phyloP scores from a whole-genome alignment of 75 land plant species.

The Cunninghamia lanceolata region DNA sequence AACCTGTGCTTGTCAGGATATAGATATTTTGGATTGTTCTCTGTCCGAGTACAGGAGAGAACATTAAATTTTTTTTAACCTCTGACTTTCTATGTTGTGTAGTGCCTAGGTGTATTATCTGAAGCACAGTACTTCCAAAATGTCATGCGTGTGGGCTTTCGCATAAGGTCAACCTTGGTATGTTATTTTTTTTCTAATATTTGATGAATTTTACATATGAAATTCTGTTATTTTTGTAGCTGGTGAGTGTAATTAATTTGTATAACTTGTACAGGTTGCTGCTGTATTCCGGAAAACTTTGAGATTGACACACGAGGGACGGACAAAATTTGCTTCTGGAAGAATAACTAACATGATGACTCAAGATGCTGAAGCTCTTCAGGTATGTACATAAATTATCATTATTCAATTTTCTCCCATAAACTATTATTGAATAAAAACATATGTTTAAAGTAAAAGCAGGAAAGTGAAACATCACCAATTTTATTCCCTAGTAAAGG shows the following conservation, averaged over 20 bases:
- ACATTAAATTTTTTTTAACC: neutral
- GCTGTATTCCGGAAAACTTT: conserved; percentile 96
- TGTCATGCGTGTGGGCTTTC: conserved; percentile 96
- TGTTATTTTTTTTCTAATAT: conserved; percentile 4
- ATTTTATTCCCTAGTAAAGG: neutral
- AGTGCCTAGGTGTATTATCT: conserved; percentile 71
- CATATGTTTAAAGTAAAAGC: neutral
- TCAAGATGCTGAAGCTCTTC: conserved; percentile 93
- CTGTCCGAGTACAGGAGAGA: neutral
- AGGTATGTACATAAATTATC: conserved; percentile 30
- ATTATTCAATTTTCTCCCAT: neutral
- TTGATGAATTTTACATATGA: neutral
- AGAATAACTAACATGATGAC: conserved; percentile 98
- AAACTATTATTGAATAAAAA: neutral
- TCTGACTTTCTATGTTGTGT: conserved; percentile 6
- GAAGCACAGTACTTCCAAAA: conserved; percentile 98
- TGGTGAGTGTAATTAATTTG: neutral
- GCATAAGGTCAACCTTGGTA: conserved; percentile 85
- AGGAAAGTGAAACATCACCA: neutral
- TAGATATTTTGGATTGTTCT: neutral
- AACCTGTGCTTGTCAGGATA: neutral
- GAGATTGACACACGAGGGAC: conserved; percentile 73
- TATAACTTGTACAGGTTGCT: conserved; percentile 57
- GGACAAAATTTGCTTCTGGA: conserved; percentile 76
- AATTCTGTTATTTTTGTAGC: neutral